A percentile compares a stretch with the other conserved stretches of the same genome.
These are phyloP conservation scores for Daldinia bambusicola DNA, from an alignment of 495 filamentous ascomycete genomes.

Conservation along the genomic window DNA sequence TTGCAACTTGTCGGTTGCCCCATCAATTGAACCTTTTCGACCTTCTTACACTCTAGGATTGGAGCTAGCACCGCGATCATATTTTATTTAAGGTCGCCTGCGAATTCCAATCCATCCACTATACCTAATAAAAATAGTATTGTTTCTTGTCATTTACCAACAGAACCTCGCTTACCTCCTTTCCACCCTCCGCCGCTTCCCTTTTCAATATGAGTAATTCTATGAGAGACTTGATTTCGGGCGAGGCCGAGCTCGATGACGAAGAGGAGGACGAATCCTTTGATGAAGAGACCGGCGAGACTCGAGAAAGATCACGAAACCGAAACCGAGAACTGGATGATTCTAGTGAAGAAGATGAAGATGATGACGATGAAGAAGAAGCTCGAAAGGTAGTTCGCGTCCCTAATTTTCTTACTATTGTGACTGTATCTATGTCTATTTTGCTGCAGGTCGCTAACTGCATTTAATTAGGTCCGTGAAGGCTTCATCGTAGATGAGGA, in stretches of 20 bases:
- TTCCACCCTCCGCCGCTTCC: not conserved
- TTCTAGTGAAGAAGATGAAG: constrained; percentile 95
- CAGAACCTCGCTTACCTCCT: constrained; percentile 2
- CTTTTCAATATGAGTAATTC: constrained; percentile 68
- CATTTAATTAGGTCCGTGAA: constrained; percentile 74
- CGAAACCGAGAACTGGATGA: constrained; percentile 75
- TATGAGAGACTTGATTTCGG: constrained; percentile 79
- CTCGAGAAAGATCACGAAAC: constrained; percentile 50
- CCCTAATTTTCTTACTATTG: not conserved
- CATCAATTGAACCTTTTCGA: not conserved
- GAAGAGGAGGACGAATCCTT: constrained; percentile 89
- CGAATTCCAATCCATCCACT: not conserved
- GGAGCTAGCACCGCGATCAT: not conserved
- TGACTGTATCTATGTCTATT: not conserved
- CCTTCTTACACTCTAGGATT: not conserved
- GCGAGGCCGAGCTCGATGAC: constrained; percentile 89
- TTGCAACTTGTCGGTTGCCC: not conserved
- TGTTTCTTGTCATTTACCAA: not conserved
- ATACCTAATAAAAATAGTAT: not conserved
- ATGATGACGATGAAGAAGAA: constrained; percentile 90
- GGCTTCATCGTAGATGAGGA: constrained; percentile 97
- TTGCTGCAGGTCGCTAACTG: constrained; percentile 10
- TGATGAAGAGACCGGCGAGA: constrained; percentile 81
- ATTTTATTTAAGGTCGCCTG: not conserved
- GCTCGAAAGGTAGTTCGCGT: constrained; percentile 58